These are phyloP conservation scores for Aspergillus saccharolyticus DNA, from an alignment of 495 filamentous ascomycete species.

Conservation along the genomic window DNA sequence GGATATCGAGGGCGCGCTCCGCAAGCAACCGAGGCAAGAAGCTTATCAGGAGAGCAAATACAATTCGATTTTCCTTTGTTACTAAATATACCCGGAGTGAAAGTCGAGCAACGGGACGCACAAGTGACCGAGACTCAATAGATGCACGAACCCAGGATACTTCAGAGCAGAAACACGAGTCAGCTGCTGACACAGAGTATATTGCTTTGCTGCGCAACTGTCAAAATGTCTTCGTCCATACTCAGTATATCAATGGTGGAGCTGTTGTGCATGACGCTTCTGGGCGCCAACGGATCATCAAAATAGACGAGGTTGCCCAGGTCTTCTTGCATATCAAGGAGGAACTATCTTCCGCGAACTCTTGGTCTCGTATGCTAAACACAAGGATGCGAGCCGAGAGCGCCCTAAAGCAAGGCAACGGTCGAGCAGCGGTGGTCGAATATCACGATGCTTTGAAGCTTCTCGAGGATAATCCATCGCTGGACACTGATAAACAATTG, in stretches of 20 bases:
- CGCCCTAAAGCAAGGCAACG: conserved; percentile 19
- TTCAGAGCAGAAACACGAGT: conserved; percentile 6
- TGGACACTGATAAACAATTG: conserved; percentile 23
- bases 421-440: conserved; percentile 19
- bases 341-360: conserved; percentile 13
- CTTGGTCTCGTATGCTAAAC: conserved; percentile 15
- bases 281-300: conserved; percentile 26
- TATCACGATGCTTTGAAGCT: conserved; percentile 24
- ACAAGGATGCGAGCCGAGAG: conserved; percentile 20
- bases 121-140: conserved; percentile 13
- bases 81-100: conserved; percentile 20
- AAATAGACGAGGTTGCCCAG: conserved; percentile 26
- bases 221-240: conserved; percentile 24
- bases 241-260: conserved; percentile 24
- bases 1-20: conserved; percentile 21
- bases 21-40: conserved; percentile 20
- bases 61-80: conserved; percentile 28
- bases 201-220: conserved; percentile 16
- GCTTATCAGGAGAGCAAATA: conserved; percentile 26
- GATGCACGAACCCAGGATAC: conserved; percentile 3
- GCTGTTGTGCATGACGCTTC: conserved; percentile 26
- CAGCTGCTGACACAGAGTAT: conserved; percentile 18
- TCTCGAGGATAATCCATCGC: conserved; percentile 17
- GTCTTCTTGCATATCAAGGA: conserved; percentile 24
- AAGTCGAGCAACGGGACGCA: conserved; percentile 11